Base-by-base conservation (phyloP, 176 grass and related monocot species). In the Saccharum spontaneum region DNA sequence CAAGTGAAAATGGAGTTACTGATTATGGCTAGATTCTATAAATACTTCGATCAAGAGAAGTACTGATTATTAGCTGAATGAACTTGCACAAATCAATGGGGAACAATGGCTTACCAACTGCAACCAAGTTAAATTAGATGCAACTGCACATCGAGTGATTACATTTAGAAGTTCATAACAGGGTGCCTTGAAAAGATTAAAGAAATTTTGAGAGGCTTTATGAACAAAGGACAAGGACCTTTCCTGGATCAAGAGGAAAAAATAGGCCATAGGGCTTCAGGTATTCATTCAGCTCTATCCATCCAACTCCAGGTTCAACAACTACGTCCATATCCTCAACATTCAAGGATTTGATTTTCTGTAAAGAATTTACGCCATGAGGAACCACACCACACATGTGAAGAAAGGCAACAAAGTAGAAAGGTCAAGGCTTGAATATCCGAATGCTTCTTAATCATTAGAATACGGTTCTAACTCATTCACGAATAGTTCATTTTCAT, bases 281-380 rank as follows among this genome's bases (percentile, higher is more conserved):
- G 89, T 94, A 98, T 48, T 95, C 91, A 62, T 98, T 98, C 41
- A 98, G 88, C 49, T 98, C 97, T 55, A 98, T 98, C 97, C 97
- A 98, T 88, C 97, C 97, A 83, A 95, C 72, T 77, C 97, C 97
- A 54, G 97, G 91, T 81, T 98, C 97, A 89, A 98, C 91, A 75
- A 98, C 88, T 34, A 92, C 93, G 86, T 98, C 97, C 97, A 98
- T 95, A 82, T 96, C 97, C 82, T 98, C 91, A 38, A 94, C 83
- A 94, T 98, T 82, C 50, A 96, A 63, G 22, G 88, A 90, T 87
- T 94, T 98, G 31, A 98, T 92, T 94, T 95, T 91, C 97, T 98
- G 91, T 37, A 22, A 70, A 77, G 20, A 71, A 78, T 67, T 39
- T 55, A 86, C 12, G 68, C 22, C 37, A 83, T n/a, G 31, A 20